Percentiles rank a stretch among this genome's conserved stretches.
phyloP scores from a whole-genome alignment of 2,329 filamentous ascomycete genomes.

The Xenoacremonium recifei region DNA sequence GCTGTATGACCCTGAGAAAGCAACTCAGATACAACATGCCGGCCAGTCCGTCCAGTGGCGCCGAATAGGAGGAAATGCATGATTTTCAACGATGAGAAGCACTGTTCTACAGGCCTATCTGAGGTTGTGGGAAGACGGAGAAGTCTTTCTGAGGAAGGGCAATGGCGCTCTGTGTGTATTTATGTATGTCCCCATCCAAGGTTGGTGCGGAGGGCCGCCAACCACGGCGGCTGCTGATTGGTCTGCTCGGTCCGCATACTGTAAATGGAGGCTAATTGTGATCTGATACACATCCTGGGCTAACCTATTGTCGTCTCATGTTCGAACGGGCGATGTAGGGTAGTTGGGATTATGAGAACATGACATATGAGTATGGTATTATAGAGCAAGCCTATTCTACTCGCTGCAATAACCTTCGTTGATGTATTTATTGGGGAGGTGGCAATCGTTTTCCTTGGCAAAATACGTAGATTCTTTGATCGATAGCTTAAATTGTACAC shows the following conservation, averaged over 20 bases:
- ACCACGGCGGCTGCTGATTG: conserved; percentile 10
- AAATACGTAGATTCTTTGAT: no score
- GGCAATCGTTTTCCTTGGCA: no score
- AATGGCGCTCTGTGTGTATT: not conserved
- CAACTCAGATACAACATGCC: conserved; percentile 38
- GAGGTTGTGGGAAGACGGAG: conserved; percentile 1
- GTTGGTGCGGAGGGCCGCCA: not conserved
- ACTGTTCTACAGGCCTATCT: conserved; percentile 1
- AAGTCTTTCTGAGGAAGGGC: not conserved
- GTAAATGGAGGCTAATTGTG: not conserved
- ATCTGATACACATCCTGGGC: conserved; percentile 1
- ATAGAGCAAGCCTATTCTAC: no score
- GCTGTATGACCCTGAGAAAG: conserved; percentile 36
- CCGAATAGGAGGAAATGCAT: conserved; percentile 44
- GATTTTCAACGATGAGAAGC: conserved; percentile 9
- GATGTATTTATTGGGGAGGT: no score
- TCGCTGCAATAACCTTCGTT: no score
- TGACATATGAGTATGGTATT: no score
- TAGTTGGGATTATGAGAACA: no score
- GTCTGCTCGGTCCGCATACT: conserved; percentile 13
- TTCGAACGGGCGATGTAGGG: no score
- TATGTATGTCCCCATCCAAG: conserved; percentile 6
- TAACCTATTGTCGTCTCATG: no score
- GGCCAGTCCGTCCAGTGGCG: conserved; percentile 42
- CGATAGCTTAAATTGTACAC: no score